Percentiles rank a stretch among this genome's conserved stretches.
Conservation (phyloP, 345 rosid genomes). For the Mangifera indica region DNA sequence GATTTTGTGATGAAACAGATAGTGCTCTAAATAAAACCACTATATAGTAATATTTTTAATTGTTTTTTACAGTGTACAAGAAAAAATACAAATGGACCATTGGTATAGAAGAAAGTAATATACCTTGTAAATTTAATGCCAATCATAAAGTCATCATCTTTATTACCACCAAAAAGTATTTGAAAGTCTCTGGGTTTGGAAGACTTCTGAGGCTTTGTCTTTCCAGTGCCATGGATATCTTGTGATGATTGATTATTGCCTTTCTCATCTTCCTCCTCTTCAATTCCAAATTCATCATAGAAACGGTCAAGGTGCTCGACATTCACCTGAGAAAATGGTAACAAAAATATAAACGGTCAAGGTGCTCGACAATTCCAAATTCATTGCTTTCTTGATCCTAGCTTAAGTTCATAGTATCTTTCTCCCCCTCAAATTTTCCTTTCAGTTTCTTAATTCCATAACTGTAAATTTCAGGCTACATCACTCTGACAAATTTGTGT, state of each 20-base stretch:
- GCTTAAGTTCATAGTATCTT: not conserved
- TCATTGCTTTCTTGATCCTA: not conserved
- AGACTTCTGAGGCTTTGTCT: constrained; percentile 42
- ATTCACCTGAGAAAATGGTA: constrained; percentile 52
- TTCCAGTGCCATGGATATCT: constrained; percentile 24
- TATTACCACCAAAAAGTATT: constrained; percentile 76
- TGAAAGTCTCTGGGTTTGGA: constrained; percentile 82
- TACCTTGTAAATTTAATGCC: constrained; percentile 96
- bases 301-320: constrained; percentile 84
- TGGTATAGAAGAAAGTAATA: not conserved
- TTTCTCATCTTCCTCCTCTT: constrained; percentile 43
- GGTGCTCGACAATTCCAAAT: too few relatives aligned
- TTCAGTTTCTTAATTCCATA: not conserved
- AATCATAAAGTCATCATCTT: constrained; percentile 71
- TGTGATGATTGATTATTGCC: constrained; percentile 25
- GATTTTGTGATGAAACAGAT: not conserved
- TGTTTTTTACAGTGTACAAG: not conserved
- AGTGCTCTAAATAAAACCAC: not conserved
- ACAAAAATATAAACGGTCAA: constrained; percentile 1
- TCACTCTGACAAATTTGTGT: not conserved
- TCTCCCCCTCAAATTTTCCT: not conserved
- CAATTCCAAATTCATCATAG: constrained; percentile 67
- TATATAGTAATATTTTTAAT: not conserved
- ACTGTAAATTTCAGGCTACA: not conserved
- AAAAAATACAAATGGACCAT: not conserved